Evolutionary conservation across 2,329 filamentous ascomycete species (phyloP), one percentile per base, ranked within the genome.

Genomic region (Huntiella savannae): DNA sequence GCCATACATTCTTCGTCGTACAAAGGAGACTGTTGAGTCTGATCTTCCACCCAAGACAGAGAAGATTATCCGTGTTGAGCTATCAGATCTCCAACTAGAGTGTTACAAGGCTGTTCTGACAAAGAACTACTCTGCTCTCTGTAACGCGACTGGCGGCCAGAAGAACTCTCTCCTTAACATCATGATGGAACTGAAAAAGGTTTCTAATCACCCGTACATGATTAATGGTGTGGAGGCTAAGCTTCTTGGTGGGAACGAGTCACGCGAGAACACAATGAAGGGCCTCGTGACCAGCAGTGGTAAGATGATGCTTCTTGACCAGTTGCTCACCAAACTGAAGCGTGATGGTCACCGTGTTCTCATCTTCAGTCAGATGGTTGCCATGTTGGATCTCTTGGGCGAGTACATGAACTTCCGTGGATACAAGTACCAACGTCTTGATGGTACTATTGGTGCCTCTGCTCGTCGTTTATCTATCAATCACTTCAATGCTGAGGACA

Each of bases 351-450:
- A 98, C 62, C 83, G 91, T 46, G 92, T 98, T 10, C 66, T 98
- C 52, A 96, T 98, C 53, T 98, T 98, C 68, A 96, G 88, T 60
- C 91, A 98, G 59, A 98, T 98, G 91, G 92, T 98, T 33, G 92
- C 85, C 59, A 96, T 98, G 82, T 73, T 98, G 16, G 87, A 98
- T 57, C 91, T 98, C 45, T 70, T 98, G 1, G 84, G 85, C 40
- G 88, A 98, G 56, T 98, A 98, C 58, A 75, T 96, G 53, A 82
- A 85, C 44, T 73, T 91, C 45, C 81, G 91, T 52, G 86, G 87
- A n/a, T 92, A 96, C 61, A 79, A 91, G 49, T 96, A 91, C 58
- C 92, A 98, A 59, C 76, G 91, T 13, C 73, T 98, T 5, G 91
- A 98, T 58, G 91, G 91, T 54, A 98, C 91, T 2, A 94, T 98